Percentiles rank a stretch among this genome's conserved stretches.
These are phyloP conservation scores for Beauveria sp. DNA, from an alignment of 2,329 filamentous ascomycete genomes.

Conservation along the genomic window DNA sequence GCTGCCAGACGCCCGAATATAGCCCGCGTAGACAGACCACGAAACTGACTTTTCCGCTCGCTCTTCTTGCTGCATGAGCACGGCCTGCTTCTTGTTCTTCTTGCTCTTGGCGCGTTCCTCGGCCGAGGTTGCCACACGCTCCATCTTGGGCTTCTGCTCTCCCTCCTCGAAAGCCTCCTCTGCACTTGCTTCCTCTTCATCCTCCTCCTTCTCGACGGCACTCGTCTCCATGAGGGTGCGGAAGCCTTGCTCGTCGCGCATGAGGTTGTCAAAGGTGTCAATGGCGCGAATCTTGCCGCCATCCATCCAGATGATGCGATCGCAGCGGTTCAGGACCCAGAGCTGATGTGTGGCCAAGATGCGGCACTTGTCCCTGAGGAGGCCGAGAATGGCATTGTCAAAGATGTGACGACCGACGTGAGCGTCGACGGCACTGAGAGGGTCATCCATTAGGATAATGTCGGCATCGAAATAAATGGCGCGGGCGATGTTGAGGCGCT, in stretches of 20 bases:
- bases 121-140: slow-evolving; percentile 6
- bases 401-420: slow-evolving; percentile 73
- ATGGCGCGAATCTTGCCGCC: slow-evolving; percentile 75
- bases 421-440: slow-evolving; percentile 61
- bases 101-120: slow-evolving; percentile 32
- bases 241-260: slow-evolving; percentile 71
- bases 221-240: slow-evolving; percentile 79
- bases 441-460: slow-evolving; percentile 63
- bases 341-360: slow-evolving; percentile 93
- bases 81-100: slow-evolving; percentile 50
- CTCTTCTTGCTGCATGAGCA: slow-evolving; percentile 67
- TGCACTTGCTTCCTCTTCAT: slow-evolving; percentile 41
- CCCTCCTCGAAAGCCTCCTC: slow-evolving; percentile 34
- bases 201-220: slow-evolving; percentile 58
- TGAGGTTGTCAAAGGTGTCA: slow-evolving; percentile 84
- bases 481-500: slow-evolving; percentile 87
- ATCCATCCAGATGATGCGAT: slow-evolving; percentile 91
- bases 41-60: slow-evolving; percentile 68
- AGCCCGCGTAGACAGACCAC: slow-evolving; percentile 72
- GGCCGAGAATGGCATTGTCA: slow-evolving; percentile 84
- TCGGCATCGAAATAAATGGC: slow-evolving; percentile 65
- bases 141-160: slow-evolving; percentile 31
- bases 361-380: slow-evolving; percentile 82
- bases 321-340: slow-evolving; percentile 83
- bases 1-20: slow-evolving; percentile 67